Conservation (phyloP, 306 rosid species). For the Ceratonia siliqua region DNA sequence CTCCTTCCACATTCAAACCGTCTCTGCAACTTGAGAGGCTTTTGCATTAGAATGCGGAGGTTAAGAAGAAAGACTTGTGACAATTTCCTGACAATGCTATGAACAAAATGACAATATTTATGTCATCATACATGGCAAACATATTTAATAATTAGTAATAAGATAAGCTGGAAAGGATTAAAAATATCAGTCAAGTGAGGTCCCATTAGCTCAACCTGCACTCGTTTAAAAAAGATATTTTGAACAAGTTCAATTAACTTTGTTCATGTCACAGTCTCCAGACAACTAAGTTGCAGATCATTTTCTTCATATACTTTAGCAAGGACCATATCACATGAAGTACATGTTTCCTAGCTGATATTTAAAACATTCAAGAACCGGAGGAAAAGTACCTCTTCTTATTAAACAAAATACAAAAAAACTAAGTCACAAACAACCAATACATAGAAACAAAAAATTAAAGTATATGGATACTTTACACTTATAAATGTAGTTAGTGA, state of each 20-base stretch:
- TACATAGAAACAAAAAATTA: constrained; percentile 8
- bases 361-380: neutral
- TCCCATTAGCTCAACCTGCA: neutral
- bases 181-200: neutral
- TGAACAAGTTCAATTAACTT: neutral
- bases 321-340: neutral
- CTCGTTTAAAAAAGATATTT: neutral
- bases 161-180: neutral
- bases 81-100: neutral
- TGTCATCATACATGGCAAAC: neutral
- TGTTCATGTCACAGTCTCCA: neutral
- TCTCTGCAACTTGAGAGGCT: neutral
- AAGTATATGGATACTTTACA: constrained; percentile 4
- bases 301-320: neutral
- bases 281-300: neutral
- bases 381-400: constrained; percentile 7
- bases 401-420: constrained; percentile 13
- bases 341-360: neutral
- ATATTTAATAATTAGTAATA: neutral
- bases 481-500: neutral
- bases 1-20: neutral
- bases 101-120: neutral
- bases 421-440: constrained; percentile 1
- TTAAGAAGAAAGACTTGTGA: neutral
- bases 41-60: neutral